Evolutionary conservation across 2,329 filamentous ascomycete genomes (phyloP).

Genomic region (Pseudogymnoascus sp.): DNA sequence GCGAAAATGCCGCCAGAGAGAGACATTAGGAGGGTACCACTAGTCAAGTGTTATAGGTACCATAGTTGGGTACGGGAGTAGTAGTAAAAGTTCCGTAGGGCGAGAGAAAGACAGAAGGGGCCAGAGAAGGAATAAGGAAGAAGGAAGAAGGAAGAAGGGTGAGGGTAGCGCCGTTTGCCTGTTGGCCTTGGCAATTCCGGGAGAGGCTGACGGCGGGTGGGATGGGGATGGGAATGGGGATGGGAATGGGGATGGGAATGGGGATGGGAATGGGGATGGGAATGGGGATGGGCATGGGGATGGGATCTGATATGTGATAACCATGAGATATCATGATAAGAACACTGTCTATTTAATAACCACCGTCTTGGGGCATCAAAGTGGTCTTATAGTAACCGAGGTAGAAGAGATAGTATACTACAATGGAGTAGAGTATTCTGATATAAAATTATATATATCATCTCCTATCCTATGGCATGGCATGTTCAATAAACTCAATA

Average conservation of each 20-base stretch:
- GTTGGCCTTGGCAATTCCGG: background rate
- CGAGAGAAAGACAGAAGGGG: background rate
- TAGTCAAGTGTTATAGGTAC: too few species aligned
- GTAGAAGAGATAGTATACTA: background rate
- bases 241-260: too few species aligned
- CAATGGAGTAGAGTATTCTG: too few species aligned
- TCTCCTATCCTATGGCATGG: too few species aligned
- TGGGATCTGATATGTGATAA: background rate
- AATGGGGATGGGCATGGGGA: too few species aligned
- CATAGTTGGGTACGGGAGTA: too few species aligned
- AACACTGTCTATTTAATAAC: background rate
- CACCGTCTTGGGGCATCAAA: background rate
- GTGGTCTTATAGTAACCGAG: background rate
- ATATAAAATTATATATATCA: too few species aligned
- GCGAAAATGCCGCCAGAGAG: background rate
- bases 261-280: too few species aligned
- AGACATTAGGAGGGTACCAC: background rate
- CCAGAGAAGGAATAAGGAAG: background rate
- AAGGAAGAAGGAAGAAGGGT: background rate
- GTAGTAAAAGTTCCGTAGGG: background rate
- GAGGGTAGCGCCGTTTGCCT: background rate
- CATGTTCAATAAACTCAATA: too few species aligned
- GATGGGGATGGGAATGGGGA: too few species aligned
- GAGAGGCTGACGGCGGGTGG: background rate
- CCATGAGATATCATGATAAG: background rate